Percentiles rank a stretch among this genome's conserved stretches.
Evolutionary conservation across 176 grass and related monocot genomes (phyloP).

Genomic region (Eragrostis curvula): DNA sequence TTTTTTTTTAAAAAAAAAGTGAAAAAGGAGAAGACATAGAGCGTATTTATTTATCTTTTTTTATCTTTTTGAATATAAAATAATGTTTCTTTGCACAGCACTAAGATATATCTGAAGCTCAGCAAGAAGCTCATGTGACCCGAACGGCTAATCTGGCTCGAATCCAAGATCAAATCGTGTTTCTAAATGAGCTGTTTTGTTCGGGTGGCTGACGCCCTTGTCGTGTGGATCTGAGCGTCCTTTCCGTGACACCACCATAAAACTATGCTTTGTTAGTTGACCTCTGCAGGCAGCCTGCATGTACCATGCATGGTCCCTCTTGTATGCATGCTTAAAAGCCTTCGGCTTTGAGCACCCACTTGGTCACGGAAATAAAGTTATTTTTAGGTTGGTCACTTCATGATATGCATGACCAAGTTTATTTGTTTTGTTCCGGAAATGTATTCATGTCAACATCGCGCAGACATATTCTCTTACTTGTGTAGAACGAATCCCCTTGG

Average conservation of each 20-base stretch:
- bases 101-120: constrained; percentile 15
- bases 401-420: background rate
- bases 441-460: constrained; percentile 16
- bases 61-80: background rate
- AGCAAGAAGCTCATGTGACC: constrained; percentile 52
- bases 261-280: constrained; percentile 58
- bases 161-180: constrained; percentile 44
- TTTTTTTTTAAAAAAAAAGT: background rate
- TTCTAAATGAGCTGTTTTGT: constrained; percentile 28
- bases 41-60: background rate
- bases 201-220: constrained; percentile 41
- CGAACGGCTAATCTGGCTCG: constrained; percentile 47
- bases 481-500: constrained; percentile 25
- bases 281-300: constrained; percentile 34
- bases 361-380: background rate
- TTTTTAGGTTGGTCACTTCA: constrained; percentile 35
- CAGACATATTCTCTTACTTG: constrained; percentile 27
- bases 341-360: constrained; percentile 19
- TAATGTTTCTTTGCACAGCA: background rate
- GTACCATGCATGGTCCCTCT: background rate
- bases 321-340: background rate
- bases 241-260: constrained; percentile 46
- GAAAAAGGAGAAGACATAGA: background rate
- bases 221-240: constrained; percentile 52
- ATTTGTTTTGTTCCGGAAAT: background rate